phyloP scores from a whole-genome alignment of 768 basidiomycete genomes.

The Pleurotus pulmonarius region DNA sequence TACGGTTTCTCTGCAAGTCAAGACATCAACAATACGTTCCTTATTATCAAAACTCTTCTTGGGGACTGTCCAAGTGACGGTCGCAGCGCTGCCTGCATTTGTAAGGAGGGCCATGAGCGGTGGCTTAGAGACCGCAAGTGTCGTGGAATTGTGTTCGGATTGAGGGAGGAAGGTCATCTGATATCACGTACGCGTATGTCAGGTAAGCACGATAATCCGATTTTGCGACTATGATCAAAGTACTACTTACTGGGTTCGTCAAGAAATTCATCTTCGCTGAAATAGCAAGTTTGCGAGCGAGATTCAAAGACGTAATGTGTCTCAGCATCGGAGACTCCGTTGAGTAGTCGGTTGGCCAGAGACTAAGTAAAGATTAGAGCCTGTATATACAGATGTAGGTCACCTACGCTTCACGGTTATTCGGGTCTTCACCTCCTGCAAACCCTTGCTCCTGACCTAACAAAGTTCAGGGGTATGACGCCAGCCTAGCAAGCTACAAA shows the following conservation, averaged over 20 bases:
- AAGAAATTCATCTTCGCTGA: slow-evolving; percentile 38
- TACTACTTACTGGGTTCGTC: slow-evolving; percentile 38
- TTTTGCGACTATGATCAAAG: not conserved
- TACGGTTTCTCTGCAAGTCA: slow-evolving; percentile 36
- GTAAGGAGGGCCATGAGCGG: slow-evolving; percentile 56
- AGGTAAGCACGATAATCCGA: not conserved
- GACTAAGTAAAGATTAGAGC: slow-evolving; percentile 24
- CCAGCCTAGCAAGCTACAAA: not conserved
- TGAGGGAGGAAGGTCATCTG: slow-evolving; percentile 45
- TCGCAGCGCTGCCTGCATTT: slow-evolving; percentile 42
- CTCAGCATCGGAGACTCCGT: slow-evolving; percentile 45
- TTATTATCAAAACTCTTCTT: slow-evolving; percentile 29
- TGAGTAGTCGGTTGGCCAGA: slow-evolving; percentile 57
- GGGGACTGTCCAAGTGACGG: slow-evolving; percentile 39
- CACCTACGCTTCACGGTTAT: slow-evolving; percentile 58
- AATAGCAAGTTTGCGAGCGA: slow-evolving; percentile 48
- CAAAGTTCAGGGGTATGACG: too few relatives aligned
- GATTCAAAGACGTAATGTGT: slow-evolving; percentile 47
- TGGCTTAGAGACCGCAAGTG: slow-evolving; percentile 48
- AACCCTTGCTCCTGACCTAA: slow-evolving; percentile 61
- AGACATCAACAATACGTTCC: slow-evolving; percentile 46
- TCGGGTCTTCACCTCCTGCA: slow-evolving; percentile 51
- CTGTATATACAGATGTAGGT: not conserved
- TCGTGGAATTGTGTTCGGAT: slow-evolving; percentile 23
- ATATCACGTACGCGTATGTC: not conserved